phyloP scores from a whole-genome alignment of 164 flowering plant genomes.

The Taxillus chinensis region DNA sequence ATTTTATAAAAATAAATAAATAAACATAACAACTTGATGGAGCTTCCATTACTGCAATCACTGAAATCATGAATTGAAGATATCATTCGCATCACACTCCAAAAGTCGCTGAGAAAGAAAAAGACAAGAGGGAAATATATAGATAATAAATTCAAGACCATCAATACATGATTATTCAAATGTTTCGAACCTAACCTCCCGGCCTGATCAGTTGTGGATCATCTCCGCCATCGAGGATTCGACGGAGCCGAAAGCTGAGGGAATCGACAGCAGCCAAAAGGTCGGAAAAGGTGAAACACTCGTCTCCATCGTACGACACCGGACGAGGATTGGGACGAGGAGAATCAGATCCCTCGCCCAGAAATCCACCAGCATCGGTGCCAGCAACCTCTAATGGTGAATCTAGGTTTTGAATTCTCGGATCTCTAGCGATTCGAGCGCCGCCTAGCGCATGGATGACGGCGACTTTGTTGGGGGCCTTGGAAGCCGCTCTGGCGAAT shows the following conservation, averaged over 20 bases:
- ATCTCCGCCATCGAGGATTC: constrained; percentile 41
- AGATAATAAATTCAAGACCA: no score
- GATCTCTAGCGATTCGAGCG: constrained; percentile 19
- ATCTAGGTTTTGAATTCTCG: not conserved
- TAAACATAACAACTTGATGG: no score
- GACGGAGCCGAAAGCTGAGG: constrained; percentile 46
- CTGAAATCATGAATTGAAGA: no score
- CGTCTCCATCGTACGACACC: constrained; percentile 39
- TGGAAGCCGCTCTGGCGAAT: constrained; percentile 41
- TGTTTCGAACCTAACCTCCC: constrained; percentile 18
- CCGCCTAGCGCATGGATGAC: constrained; percentile 58
- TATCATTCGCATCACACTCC: no score
- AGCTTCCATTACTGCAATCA: no score
- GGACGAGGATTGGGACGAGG: constrained; percentile 16
- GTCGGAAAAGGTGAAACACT: constrained; percentile 53
- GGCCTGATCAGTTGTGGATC: constrained; percentile 39
- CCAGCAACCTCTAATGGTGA: not conserved
- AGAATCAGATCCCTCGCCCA: constrained; percentile 6
- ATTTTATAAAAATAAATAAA: no score
- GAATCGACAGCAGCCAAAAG: constrained; percentile 41
- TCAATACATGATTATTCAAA: no score
- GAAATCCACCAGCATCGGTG: constrained; percentile 2
- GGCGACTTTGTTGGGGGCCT: constrained; percentile 45
- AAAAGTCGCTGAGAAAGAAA: no score
- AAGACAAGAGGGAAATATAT: no score